Conservation (phyloP, 2,329 filamentous ascomycete genomes). For the Rhynchosporium agropyri region DNA sequence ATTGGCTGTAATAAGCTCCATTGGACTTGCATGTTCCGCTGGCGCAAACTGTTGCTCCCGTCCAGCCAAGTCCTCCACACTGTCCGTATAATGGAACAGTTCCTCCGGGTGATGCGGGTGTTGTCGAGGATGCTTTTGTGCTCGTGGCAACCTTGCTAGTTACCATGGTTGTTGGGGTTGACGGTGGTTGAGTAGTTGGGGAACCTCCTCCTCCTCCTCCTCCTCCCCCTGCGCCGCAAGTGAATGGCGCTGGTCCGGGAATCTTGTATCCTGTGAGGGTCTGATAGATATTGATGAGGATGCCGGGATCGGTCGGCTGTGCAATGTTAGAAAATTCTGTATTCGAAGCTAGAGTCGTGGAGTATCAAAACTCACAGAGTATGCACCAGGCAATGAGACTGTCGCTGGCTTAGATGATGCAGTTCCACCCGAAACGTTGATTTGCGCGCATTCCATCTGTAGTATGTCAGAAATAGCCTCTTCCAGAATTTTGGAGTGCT, state of each 20-base stretch:
- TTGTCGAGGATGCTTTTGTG: background rate
- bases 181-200: constrained; percentile 1
- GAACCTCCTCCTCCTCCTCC: background rate
- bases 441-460: constrained; percentile 53
- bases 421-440: constrained; percentile 49
- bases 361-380: constrained; percentile 43
- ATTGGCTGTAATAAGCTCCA: background rate
- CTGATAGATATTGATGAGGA: constrained; percentile 51
- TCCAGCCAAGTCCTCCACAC: background rate
- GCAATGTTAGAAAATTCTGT: background rate
- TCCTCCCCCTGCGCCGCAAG: constrained; percentile 19
- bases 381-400: constrained; percentile 36
- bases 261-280: constrained; percentile 45
- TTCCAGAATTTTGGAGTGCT: background rate
- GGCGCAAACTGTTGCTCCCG: background rate
- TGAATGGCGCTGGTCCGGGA: constrained; percentile 45
- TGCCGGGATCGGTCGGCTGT: constrained; percentile 49
- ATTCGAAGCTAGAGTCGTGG: background rate
- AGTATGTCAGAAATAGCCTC: background rate
- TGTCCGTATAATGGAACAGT: background rate
- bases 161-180: constrained; percentile 8
- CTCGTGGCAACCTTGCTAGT: constrained; percentile 15
- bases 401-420: constrained; percentile 31
- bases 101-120: background rate
- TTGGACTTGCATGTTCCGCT: background rate